Conservation (phyloP, 1,139 yeast genomes). For the Geotrichum carabidarum region DNA sequence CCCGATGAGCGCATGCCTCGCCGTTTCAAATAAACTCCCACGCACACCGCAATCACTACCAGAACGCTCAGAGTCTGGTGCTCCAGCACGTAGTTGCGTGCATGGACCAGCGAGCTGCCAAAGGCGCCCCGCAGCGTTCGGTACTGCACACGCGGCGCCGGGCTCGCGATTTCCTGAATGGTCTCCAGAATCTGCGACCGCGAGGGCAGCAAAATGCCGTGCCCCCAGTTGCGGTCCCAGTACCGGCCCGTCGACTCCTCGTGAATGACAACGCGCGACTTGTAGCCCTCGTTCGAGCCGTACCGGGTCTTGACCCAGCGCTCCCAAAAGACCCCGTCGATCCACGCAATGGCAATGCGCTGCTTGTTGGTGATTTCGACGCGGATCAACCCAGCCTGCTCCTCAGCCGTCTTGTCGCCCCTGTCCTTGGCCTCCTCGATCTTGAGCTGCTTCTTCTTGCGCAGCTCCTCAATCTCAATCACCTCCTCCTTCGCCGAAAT, state of each 20-base stretch:
- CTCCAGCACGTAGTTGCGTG: slow-evolving; percentile 4
- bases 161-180: slow-evolving; percentile 26
- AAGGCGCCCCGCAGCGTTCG: not conserved
- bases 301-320: slow-evolving; percentile 36
- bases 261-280: slow-evolving; percentile 31
- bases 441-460: slow-evolving; percentile 35
- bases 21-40: not conserved
- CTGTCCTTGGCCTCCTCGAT: slow-evolving; percentile 37
- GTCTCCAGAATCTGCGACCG: slow-evolving; percentile 32
- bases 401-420: slow-evolving; percentile 34
- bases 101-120: not conserved
- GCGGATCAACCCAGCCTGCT: slow-evolving; percentile 32
- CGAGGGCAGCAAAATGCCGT: slow-evolving; percentile 30
- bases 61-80: not conserved
- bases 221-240: slow-evolving; percentile 34
- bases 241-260: slow-evolving; percentile 31
- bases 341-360: slow-evolving; percentile 38
- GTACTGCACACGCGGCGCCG: slow-evolving; percentile 20
- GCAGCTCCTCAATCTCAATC: slow-evolving; percentile 30
- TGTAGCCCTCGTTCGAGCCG: slow-evolving; percentile 20
- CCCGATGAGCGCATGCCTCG: not conserved
- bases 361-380: slow-evolving; percentile 30
- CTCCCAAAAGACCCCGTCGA: slow-evolving; percentile 38
- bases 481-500: slow-evolving; percentile 28
- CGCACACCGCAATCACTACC: not conserved